Conservation (phyloP, 306 rosid species). For the Rosa chinensis region DNA sequence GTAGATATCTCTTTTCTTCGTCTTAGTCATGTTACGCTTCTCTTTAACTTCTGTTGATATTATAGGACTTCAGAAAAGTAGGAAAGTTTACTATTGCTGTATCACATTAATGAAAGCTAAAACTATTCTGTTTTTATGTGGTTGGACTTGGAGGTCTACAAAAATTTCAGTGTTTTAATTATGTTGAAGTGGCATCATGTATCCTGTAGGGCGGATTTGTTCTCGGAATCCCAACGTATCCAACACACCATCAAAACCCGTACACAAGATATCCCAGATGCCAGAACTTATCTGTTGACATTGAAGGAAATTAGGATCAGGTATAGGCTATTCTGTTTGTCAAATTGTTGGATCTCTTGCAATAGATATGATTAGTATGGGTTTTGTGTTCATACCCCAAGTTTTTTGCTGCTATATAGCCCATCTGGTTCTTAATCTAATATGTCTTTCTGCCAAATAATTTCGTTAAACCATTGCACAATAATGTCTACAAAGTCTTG, state of each 20-base stretch:
- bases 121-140: not conserved
- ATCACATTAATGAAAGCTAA: not conserved
- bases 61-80: not conserved
- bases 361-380: conserved; percentile 17
- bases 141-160: not conserved
- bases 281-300: conserved; percentile 78
- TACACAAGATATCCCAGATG: conserved; percentile 85
- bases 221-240: conserved; percentile 69
- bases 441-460: not conserved
- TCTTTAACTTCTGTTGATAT: not conserved
- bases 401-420: not conserved
- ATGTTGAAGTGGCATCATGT: conserved; percentile 14
- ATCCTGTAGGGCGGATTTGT: conserved; percentile 63
- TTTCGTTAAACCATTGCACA: not conserved
- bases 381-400: not conserved
- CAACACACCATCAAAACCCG: conserved; percentile 44
- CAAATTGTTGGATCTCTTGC: conserved; percentile 18
- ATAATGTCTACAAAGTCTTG: not conserved
- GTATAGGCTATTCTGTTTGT: conserved; percentile 42
- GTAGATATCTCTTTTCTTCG: not conserved
- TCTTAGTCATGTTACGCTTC: not conserved
- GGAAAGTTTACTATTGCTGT: not conserved
- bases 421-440: not conserved
- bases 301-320: conserved; percentile 76
- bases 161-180: not conserved